Percentiles rank a stretch among this genome's conserved stretches.
These are phyloP conservation scores for Staphylotrichum tortipilum DNA, from an alignment of 495 filamentous ascomycete genomes.

Conservation along the genomic window DNA sequence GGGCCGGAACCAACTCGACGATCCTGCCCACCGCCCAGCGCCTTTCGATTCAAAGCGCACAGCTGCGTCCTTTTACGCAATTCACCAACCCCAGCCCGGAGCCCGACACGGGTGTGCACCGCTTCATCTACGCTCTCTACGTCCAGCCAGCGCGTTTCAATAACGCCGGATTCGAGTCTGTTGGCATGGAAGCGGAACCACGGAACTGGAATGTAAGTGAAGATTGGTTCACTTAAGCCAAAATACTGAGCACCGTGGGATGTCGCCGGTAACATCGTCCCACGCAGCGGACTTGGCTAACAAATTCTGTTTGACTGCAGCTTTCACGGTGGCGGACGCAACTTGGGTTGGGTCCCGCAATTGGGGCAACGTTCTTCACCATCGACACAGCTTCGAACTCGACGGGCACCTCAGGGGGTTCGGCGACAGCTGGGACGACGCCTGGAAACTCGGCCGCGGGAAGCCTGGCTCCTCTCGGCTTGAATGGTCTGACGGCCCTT, in stretches of 20 bases:
- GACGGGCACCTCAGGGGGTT: neutral
- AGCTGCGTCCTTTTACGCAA: constrained; percentile 15
- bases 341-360: neutral
- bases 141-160: constrained; percentile 18
- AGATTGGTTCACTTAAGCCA: too few species aligned
- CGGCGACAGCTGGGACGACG: too few species aligned
- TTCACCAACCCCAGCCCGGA: constrained; percentile 13
- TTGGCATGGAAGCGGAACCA: constrained; percentile 13
- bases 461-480: too few species aligned
- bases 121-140: constrained; percentile 22
- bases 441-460: too few species aligned
- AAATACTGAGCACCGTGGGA: too few species aligned
- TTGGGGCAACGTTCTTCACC: neutral
- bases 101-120: constrained; percentile 17
- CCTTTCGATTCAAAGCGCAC: constrained; percentile 7
- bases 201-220: constrained; percentile 21
- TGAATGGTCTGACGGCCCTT: too few species aligned
- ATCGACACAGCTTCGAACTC: neutral
- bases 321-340: neutral
- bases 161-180: constrained; percentile 14
- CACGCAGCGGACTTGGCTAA: too few species aligned
- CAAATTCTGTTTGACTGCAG: neutral
- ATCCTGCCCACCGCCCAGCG: constrained; percentile 18
- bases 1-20: constrained; percentile 5
- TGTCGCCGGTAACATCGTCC: too few species aligned